Evolutionary conservation across 805 yeast species (phyloP).

Genomic region (Metschnikowia borealis): DNA sequence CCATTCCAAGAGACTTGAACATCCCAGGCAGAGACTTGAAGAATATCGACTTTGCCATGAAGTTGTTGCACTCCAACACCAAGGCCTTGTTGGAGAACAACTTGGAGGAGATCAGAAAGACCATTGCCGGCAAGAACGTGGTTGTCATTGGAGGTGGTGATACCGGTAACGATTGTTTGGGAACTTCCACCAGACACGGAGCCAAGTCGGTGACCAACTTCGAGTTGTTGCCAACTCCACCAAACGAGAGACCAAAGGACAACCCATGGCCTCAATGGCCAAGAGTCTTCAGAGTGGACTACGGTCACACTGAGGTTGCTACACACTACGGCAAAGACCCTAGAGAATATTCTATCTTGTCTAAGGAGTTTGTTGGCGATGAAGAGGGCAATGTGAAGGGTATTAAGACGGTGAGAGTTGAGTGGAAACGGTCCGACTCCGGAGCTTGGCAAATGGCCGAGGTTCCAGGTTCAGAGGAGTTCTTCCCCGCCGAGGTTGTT

Average conservation of each 20-base stretch:
- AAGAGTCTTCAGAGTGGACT: constrained; percentile 93
- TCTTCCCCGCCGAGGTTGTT: constrained; percentile 92
- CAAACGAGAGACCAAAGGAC: constrained; percentile 79
- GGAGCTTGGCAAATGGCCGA: constrained; percentile 99
- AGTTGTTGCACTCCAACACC: constrained; percentile 81
- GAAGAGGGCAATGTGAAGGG: constrained; percentile 94
- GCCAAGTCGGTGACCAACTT: constrained; percentile 92
- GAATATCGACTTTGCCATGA: constrained; percentile 94
- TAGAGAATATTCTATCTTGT: constrained; percentile 90
- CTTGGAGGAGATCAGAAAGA: constrained; percentile 68
- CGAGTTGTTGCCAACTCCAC: constrained; percentile 91
- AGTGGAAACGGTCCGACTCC: constrained; percentile 91
- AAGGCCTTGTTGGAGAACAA: constrained; percentile 80
- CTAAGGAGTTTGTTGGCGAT: constrained; percentile 94
- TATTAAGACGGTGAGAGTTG: constrained; percentile 93
- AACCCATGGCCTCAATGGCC: constrained; percentile 99
- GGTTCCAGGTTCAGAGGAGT: constrained; percentile 90
- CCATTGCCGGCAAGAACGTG: constrained; percentile 80
- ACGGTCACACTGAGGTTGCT: constrained; percentile 93
- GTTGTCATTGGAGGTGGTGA: constrained; percentile 99
- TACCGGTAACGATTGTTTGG: constrained; percentile 98
- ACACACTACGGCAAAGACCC: constrained; percentile 97
- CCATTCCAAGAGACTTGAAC: constrained; percentile 91
- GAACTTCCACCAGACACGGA: constrained; percentile 96
- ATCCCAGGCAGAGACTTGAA: constrained; percentile 91